Evolutionary conservation across 2,329 filamentous ascomycete species (phyloP).

Genomic region (Neonectria coccinea): DNA sequence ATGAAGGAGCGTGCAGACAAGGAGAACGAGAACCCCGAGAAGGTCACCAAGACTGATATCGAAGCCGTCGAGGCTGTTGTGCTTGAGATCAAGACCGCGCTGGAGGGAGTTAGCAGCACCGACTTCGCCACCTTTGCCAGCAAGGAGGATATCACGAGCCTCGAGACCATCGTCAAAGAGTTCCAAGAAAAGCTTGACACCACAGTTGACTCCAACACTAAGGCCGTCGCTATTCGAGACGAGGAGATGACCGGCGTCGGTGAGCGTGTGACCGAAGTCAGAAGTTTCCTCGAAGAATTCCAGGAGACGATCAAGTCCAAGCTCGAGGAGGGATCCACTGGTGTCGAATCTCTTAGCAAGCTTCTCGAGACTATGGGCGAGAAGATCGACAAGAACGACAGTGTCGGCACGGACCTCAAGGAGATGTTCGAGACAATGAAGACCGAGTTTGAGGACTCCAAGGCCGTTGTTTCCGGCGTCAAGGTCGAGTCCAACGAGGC

Average conservation of each 20-base stretch:
- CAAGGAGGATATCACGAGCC: constrained; percentile 76
- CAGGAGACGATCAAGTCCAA: constrained; percentile 81
- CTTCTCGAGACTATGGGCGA: constrained; percentile 75
- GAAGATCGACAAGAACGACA: constrained; percentile 68
- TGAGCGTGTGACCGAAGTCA: constrained; percentile 83
- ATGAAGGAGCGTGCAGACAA: constrained; percentile 69
- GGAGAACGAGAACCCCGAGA: constrained; percentile 68
- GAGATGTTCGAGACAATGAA: constrained; percentile 82
- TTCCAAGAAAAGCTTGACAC: constrained; percentile 75
- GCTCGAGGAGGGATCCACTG: constrained; percentile 79
- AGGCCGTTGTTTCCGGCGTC: constrained; percentile 80
- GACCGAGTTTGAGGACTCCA: constrained; percentile 87
- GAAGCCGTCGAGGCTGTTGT: constrained; percentile 84
- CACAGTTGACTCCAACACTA: constrained; percentile 79
- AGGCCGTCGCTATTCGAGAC: constrained; percentile 86
- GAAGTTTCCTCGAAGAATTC: constrained; percentile 80
- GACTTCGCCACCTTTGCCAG: constrained; percentile 78
- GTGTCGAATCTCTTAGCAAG: constrained; percentile 79
- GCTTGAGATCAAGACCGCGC: constrained; percentile 83
- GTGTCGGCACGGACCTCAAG: constrained; percentile 71
- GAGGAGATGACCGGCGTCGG: constrained; percentile 83
- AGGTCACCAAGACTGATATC: constrained; percentile 83
- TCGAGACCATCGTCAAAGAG: constrained; percentile 77
- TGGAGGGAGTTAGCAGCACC: constrained; percentile 77
- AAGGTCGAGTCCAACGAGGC: constrained; percentile 86